Evolutionary conservation across 176 grass and related monocot genomes (phyloP).

Genomic region (Musa acuminata): DNA sequence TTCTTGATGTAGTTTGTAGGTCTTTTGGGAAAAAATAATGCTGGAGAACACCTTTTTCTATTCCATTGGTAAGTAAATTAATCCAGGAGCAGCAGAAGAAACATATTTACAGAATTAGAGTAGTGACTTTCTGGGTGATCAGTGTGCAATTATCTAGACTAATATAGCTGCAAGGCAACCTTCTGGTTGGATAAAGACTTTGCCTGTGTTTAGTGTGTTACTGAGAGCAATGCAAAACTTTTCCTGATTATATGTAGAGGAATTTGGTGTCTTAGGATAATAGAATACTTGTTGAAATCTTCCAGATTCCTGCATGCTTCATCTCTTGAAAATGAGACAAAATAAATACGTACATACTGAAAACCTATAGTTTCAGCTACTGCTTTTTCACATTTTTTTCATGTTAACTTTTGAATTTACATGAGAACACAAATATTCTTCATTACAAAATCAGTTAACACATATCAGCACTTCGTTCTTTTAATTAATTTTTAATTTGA

Average conservation of each 20-base stretch:
- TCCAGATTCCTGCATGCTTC: neutral
- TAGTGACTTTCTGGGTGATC: too few species aligned
- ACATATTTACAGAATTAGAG: too few species aligned
- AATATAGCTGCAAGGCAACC: too few species aligned
- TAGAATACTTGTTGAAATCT: neutral
- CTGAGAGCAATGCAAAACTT: neutral
- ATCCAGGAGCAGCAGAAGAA: too few species aligned
- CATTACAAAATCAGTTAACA: neutral
- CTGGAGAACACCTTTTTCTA: too few species aligned
- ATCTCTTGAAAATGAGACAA: neutral
- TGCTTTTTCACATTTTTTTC: too few species aligned
- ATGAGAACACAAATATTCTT: neutral
- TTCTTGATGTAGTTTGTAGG: too few species aligned
- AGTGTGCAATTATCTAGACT: too few species aligned
- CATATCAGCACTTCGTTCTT: neutral
- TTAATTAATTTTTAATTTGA: constrained; percentile 11
- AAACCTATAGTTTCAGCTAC: neutral
- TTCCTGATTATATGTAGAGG: neutral
- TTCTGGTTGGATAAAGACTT: neutral
- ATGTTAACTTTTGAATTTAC: neutral
- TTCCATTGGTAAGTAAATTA: too few species aligned
- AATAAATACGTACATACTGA: neutral
- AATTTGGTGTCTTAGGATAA: neutral
- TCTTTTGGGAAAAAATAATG: too few species aligned
- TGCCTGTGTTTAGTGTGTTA: neutral